Percentiles rank a stretch among this genome's conserved stretches.
Conservation (phyloP, 768 basidiomycete species). For the Mycena leptocephala region DNA sequence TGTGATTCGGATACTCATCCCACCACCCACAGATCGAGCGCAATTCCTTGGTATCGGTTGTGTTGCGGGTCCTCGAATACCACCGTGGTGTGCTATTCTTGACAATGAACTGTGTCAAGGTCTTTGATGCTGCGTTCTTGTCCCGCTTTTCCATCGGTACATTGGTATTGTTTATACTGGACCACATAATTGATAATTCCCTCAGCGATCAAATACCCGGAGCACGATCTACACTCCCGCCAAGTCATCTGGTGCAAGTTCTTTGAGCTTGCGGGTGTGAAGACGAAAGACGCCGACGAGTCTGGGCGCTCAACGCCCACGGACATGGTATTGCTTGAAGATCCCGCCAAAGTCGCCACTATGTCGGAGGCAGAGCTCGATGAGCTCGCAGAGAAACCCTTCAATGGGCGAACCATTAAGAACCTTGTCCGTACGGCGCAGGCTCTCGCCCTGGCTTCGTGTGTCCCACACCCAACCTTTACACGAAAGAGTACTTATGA, state of each 20-base stretch:
- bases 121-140: slow-evolving; percentile 58
- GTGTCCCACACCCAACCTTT: background rate
- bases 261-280: slow-evolving; percentile 38
- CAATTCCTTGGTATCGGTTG: slow-evolving; percentile 45
- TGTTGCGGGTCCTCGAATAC: slow-evolving; percentile 51
- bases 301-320: slow-evolving; percentile 23
- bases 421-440: slow-evolving; percentile 51
- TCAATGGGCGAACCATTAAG: slow-evolving; percentile 50
- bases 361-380: slow-evolving; percentile 38
- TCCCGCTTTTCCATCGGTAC: slow-evolving; percentile 53
- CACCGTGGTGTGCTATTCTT: slow-evolving; percentile 57
- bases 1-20: background rate
- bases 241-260: slow-evolving; percentile 43
- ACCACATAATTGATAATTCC: background rate
- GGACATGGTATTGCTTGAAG: slow-evolving; percentile 20
- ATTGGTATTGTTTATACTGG: background rate
- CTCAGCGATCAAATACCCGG: slow-evolving; percentile 45
- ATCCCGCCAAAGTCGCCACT: slow-evolving; percentile 25
- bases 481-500: background rate
- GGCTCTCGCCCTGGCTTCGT: slow-evolving; percentile 44
- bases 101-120: slow-evolving; percentile 55
- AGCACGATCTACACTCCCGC: slow-evolving; percentile 41
- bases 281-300: slow-evolving; percentile 4
- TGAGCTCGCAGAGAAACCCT: slow-evolving; percentile 40
- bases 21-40: slow-evolving; percentile 26